Evolutionary conservation across 345 rosid genomes (phyloP).

Genomic region (Boechera retrofracta): DNA sequence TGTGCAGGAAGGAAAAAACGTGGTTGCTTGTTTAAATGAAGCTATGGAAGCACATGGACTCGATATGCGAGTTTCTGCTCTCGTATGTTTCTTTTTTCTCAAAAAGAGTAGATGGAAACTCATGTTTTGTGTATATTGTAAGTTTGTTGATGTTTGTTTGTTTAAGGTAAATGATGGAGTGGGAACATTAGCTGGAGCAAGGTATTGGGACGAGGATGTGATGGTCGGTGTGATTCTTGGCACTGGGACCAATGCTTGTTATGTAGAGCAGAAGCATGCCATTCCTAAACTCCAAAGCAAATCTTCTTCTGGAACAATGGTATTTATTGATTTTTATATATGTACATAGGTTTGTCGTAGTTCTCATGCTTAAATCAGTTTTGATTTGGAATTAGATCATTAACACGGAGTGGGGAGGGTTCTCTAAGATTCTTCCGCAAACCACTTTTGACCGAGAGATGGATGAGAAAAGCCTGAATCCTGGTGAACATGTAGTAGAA

Average conservation of each 20-base stretch:
- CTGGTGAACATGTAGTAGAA: slow-evolving; percentile 78
- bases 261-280: slow-evolving; percentile 66
- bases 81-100: slow-evolving; percentile 50
- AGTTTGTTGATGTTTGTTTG: slow-evolving; percentile 12
- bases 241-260: slow-evolving; percentile 93
- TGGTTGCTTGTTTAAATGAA: slow-evolving; percentile 82
- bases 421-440: slow-evolving; percentile 70
- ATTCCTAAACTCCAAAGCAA: slow-evolving; percentile 65
- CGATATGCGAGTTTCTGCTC: slow-evolving; percentile 79
- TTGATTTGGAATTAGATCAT: slow-evolving; percentile 56
- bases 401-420: slow-evolving; percentile 92
- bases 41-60: slow-evolving; percentile 73
- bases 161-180: slow-evolving; percentile 81
- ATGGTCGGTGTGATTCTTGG: slow-evolving; percentile 91
- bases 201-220: slow-evolving; percentile 84
- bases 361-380: slow-evolving; percentile 31
- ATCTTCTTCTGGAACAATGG: slow-evolving; percentile 60
- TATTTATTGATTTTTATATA: slow-evolving; percentile 25
- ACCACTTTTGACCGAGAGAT: slow-evolving; percentile 73
- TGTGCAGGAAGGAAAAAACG: slow-evolving; percentile 73
- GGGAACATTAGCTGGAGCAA: slow-evolving; percentile 83
- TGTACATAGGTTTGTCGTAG: not conserved
- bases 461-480: slow-evolving; percentile 76
- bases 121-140: slow-evolving; percentile 10
- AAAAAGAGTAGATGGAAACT: not conserved